Conservation (phyloP, 2,329 filamentous ascomycete genomes). For the Elsinoe perseae region DNA sequence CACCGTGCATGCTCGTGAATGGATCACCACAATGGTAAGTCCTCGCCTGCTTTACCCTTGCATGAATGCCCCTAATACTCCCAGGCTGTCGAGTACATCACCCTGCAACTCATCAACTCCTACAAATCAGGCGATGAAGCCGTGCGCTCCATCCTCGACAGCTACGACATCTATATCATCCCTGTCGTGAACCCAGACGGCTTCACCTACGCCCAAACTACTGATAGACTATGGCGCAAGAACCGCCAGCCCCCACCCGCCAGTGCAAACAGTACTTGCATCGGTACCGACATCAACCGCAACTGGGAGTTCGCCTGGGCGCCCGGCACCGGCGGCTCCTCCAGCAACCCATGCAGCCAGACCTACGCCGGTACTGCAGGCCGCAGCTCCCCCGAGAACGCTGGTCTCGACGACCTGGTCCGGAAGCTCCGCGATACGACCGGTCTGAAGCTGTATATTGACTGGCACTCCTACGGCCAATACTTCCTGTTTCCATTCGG, state of each 20-base stretch:
- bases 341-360: conserved; percentile 26
- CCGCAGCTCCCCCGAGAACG: neutral
- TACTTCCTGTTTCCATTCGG: conserved; percentile 10
- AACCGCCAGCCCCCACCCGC: conserved; percentile 17
- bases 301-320: conserved; percentile 12
- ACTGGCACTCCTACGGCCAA: conserved; percentile 11
- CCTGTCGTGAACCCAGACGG: conserved; percentile 11
- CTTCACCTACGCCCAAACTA: conserved; percentile 9
- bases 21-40: conserved; percentile 10
- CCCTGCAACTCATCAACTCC: conserved; percentile 11
- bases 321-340: conserved; percentile 25
- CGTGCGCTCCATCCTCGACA: conserved; percentile 4
- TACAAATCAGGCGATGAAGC: conserved; percentile 15
- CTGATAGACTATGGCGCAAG: conserved; percentile 9
- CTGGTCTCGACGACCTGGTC: neutral
- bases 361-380: neutral
- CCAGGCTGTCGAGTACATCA: conserved; percentile 13
- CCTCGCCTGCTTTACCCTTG: neutral
- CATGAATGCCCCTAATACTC: neutral
- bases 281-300: conserved; percentile 18
- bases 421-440: neutral
- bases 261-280: neutral
- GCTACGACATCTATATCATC: conserved; percentile 12
- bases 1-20: conserved; percentile 9
- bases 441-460: conserved; percentile 39